Evolutionary conservation across 148 eudicot species (phyloP).

Genomic region (Diospyros lotus): DNA sequence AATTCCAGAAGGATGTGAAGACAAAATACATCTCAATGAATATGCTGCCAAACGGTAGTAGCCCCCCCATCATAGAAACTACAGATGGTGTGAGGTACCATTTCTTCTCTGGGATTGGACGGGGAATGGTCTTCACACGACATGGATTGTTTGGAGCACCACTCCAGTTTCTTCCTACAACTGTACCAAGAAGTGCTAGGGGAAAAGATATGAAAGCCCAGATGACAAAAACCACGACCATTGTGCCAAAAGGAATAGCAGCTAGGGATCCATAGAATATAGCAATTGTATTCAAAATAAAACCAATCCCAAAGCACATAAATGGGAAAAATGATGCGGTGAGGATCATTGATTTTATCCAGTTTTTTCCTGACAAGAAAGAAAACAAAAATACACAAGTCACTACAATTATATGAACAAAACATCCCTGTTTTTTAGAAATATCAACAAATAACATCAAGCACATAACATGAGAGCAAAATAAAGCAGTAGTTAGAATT

Average conservation of each 20-base stretch:
- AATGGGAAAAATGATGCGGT: constrained; percentile 83
- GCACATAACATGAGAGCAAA: not conserved
- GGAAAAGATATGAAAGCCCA: constrained; percentile 92
- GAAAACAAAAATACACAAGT: not conserved
- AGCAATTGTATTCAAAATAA: constrained; percentile 67
- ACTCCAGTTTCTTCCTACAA: constrained; percentile 79
- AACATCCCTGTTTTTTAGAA: not conserved
- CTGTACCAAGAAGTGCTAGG: constrained; percentile 81
- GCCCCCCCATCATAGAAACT: constrained; percentile 71
- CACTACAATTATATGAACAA: not conserved
- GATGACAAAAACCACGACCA: constrained; percentile 72
- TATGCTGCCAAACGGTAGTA: constrained; percentile 83
- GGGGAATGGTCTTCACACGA: constrained; percentile 84
- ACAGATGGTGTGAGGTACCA: constrained; percentile 89
- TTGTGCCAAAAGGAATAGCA: constrained; percentile 85
- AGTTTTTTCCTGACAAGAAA: constrained; percentile 58
- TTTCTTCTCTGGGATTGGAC: constrained; percentile 88
- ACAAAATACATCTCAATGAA: constrained; percentile 82
- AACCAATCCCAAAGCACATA: constrained; percentile 83
- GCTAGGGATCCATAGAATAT: constrained; percentile 84
- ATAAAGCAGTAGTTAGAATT: not conserved
- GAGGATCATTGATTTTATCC: constrained; percentile 80
- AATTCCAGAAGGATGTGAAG: constrained; percentile 88
- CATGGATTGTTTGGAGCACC: constrained; percentile 87
- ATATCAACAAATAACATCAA: not conserved